Conservation (phyloP, 495 filamentous ascomycete species). For the Aspergillus cavernicola region DNA sequence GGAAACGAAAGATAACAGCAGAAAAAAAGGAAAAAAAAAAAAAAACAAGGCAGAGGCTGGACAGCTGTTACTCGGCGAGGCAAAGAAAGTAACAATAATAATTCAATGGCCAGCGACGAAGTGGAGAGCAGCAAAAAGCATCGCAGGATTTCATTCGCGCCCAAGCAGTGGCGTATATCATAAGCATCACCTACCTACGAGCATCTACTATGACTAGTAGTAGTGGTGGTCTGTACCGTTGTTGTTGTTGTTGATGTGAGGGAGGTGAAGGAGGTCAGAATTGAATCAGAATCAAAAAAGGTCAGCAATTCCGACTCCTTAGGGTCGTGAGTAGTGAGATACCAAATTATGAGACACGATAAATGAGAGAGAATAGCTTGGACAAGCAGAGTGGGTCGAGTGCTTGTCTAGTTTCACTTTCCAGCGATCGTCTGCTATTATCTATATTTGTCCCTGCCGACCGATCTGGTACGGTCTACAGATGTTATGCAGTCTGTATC, state of each 20-base stretch:
- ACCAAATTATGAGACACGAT: neutral
- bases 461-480: neutral
- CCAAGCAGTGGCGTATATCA: too few species aligned
- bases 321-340: neutral
- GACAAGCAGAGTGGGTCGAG: neutral
- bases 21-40: neutral
- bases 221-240: too few species aligned
- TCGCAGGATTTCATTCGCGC: neutral
- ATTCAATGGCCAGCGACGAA: conserved; percentile 4
- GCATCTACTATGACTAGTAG: too few species aligned
- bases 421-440: conserved; percentile 17
- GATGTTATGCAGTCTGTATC: too few species aligned
- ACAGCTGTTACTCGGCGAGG: conserved; percentile 3
- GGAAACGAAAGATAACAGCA: conserved; percentile 8
- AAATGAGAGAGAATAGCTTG: neutral
- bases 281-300: neutral
- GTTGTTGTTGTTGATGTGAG: too few species aligned
- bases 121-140: conserved; percentile 11
- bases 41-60: conserved; percentile 3
- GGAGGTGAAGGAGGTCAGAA: too few species aligned
- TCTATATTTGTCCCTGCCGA: conserved; percentile 15
- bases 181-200: too few species aligned
- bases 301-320: neutral
- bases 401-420: conserved; percentile 9
- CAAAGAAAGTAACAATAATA: conserved; percentile 7